phyloP scores from a whole-genome alignment of 106 monocot species.

The Phalaenopsis equestris region DNA sequence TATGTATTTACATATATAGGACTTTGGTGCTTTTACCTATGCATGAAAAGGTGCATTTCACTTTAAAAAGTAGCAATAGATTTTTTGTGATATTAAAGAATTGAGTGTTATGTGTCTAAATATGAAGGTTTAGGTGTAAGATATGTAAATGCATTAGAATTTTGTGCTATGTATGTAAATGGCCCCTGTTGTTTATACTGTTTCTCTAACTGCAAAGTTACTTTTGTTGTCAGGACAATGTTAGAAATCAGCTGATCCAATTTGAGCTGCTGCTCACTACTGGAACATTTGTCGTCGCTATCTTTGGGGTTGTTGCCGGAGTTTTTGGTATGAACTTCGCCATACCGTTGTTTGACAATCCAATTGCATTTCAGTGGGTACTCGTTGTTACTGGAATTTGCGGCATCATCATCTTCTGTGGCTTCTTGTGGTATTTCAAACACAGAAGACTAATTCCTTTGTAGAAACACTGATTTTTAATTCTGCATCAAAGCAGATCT shows the following conservation, averaged over 20 bases:
- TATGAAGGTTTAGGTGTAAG: too few relatives aligned
- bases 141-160: too few relatives aligned
- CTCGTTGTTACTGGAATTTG: conserved; percentile 51
- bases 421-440: conserved; percentile 82
- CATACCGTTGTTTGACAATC: conserved; percentile 48
- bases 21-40: too few relatives aligned
- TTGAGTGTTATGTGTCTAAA: too few relatives aligned
- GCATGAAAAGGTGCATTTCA: too few relatives aligned
- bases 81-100: too few relatives aligned
- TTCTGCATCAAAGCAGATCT: background rate
- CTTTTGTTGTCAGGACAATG: conserved; percentile 53
- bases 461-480: conserved; percentile 13
- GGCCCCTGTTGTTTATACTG: background rate
- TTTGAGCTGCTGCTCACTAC: conserved; percentile 77
- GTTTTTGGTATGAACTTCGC: conserved; percentile 88
- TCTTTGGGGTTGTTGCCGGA: conserved; percentile 73
- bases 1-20: too few relatives aligned
- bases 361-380: conserved; percentile 67
- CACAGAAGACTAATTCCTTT: conserved; percentile 71
- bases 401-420: conserved; percentile 58
- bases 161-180: too few relatives aligned
- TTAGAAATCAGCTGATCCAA: conserved; percentile 87
- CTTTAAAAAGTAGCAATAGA: too few relatives aligned
- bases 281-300: conserved; percentile 73
- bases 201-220: background rate